Evolutionary conservation across 2,329 filamentous ascomycete species (phyloP).

Genomic region (Aspergillus puulaauensis): DNA sequence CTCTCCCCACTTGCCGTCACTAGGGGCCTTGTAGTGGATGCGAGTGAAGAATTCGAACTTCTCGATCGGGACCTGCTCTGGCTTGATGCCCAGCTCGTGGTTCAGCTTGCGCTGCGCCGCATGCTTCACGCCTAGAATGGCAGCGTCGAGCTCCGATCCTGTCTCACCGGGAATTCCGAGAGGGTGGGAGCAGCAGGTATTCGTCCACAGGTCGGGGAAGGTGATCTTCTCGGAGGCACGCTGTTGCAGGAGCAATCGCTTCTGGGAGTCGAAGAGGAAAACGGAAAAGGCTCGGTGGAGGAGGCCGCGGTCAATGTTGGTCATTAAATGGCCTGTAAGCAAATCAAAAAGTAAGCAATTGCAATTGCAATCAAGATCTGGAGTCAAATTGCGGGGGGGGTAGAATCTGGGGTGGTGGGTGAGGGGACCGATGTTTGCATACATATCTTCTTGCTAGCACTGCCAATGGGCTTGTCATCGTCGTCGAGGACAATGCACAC

Average conservation of each 20-base stretch:
- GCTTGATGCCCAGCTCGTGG: conserved; percentile 91
- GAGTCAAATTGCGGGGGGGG: not conserved
- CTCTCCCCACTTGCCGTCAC: conserved; percentile 97
- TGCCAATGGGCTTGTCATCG: conserved; percentile 88
- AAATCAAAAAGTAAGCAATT: not conserved
- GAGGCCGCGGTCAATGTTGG: conserved; percentile 94
- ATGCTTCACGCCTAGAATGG: conserved; percentile 81
- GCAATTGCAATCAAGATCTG: not conserved
- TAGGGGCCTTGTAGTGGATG: conserved; percentile 97
- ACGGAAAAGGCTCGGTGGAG: conserved; percentile 97
- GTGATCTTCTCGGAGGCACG: conserved; percentile 96
- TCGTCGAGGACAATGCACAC: conserved; percentile 96
- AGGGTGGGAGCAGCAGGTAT: conserved; percentile 98
- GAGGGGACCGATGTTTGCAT: conserved; percentile 57
- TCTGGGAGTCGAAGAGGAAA: conserved; percentile 94
- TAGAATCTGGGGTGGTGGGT: not conserved
- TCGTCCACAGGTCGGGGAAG: conserved; percentile 99
- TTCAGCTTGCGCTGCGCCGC: conserved; percentile 91
- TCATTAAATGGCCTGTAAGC: conserved; percentile 85
- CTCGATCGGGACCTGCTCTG: conserved; percentile 83
- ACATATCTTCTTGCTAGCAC: conserved; percentile 98
- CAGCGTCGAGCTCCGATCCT: conserved; percentile 74
- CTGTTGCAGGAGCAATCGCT: conserved; percentile 91
- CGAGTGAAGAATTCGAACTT: conserved; percentile 91
- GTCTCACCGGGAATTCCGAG: conserved; percentile 90